Evolutionary conservation across 495 filamentous ascomycete species (phyloP).

Genomic region (Cercophora samala): DNA sequence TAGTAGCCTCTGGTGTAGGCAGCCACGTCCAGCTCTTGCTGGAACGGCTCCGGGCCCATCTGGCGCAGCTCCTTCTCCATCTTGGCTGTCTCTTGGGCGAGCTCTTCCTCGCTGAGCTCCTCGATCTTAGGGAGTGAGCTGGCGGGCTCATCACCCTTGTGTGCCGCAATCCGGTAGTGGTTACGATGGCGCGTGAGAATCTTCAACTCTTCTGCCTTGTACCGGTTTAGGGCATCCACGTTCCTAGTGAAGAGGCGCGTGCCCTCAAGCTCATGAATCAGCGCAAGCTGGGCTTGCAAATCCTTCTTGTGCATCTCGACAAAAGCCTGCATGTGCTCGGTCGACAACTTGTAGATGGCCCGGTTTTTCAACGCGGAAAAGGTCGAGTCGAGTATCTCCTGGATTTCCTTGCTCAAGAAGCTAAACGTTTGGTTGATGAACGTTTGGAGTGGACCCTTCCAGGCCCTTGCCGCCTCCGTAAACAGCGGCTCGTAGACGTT

Average conservation of each 20-base stretch:
- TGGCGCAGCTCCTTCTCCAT: slow-evolving; percentile 33
- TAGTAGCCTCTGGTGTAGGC: slow-evolving; percentile 54
- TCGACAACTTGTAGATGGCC: slow-evolving; percentile 38
- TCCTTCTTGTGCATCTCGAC: slow-evolving; percentile 29
- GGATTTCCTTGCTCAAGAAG: slow-evolving; percentile 32
- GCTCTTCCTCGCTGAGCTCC: slow-evolving; percentile 42
- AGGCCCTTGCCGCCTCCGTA: slow-evolving; percentile 36
- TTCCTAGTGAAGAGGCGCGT: slow-evolving; percentile 45
- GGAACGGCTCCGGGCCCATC: slow-evolving; percentile 45
- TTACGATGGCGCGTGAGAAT: slow-evolving; percentile 38
- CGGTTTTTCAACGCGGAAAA: slow-evolving; percentile 39
- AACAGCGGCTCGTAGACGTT: slow-evolving; percentile 43
- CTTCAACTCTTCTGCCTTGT: slow-evolving; percentile 36
- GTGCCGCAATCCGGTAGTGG: slow-evolving; percentile 30
- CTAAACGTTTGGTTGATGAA: slow-evolving; percentile 39
- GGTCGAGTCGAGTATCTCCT: slow-evolving; percentile 33
- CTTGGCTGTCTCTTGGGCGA: slow-evolving; percentile 22
- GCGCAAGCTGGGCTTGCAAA: slow-evolving; percentile 28
- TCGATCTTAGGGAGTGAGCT: slow-evolving; percentile 35
- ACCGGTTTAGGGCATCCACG: slow-evolving; percentile 35
- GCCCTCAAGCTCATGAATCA: slow-evolving; percentile 39
- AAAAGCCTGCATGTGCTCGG: slow-evolving; percentile 33
- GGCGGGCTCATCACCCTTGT: slow-evolving; percentile 23
- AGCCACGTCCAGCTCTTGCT: slow-evolving; percentile 46
- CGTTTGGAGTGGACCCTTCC: slow-evolving; percentile 32